Conservation (phyloP, 139 green algal species). For the Pycnococcus provasolii region DNA sequence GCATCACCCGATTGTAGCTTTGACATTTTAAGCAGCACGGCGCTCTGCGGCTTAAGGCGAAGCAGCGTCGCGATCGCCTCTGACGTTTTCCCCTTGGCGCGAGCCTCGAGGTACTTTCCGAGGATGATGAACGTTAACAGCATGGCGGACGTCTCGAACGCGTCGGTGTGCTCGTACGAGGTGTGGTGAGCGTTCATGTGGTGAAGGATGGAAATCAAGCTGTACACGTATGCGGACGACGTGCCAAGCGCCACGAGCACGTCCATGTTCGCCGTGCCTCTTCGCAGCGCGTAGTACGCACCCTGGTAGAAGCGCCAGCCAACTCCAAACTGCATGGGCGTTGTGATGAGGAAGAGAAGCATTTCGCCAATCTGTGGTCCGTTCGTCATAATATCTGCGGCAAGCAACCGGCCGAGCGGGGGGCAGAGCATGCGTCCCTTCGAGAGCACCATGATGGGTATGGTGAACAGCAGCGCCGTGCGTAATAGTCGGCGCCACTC, state of each 20-base stretch:
- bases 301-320: slow-evolving; percentile 84
- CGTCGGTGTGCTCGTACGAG: slow-evolving; percentile 58
- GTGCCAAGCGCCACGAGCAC: slow-evolving; percentile 90
- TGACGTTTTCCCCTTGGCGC: slow-evolving; percentile 61
- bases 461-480: slow-evolving; percentile 76
- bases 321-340: slow-evolving; percentile 81
- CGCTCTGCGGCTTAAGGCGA: slow-evolving; percentile 57
- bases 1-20: too few species aligned
- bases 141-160: slow-evolving; percentile 95
- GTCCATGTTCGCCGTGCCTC: slow-evolving; percentile 92
- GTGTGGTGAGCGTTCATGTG: slow-evolving; percentile 29
- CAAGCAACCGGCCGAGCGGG: slow-evolving; percentile 36
- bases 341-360: slow-evolving; percentile 45
- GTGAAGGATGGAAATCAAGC: slow-evolving; percentile 65
- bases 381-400: slow-evolving; percentile 53
- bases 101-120: slow-evolving; percentile 75
- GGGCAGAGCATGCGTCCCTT: slow-evolving; percentile 40
- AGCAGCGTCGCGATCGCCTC: slow-evolving; percentile 70
- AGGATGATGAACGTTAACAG: slow-evolving; percentile 93
- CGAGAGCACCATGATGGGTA: slow-evolving; percentile 70
- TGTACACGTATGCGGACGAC: slow-evolving; percentile 85
- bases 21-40: slow-evolving; percentile 54
- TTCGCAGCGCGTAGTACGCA: slow-evolving; percentile 50
- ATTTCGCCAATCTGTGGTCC: slow-evolving; percentile 58
- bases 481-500: slow-evolving; percentile 53